Conservation (phyloP, 495 filamentous ascomycete species). For the Neurospora sp. region DNA sequence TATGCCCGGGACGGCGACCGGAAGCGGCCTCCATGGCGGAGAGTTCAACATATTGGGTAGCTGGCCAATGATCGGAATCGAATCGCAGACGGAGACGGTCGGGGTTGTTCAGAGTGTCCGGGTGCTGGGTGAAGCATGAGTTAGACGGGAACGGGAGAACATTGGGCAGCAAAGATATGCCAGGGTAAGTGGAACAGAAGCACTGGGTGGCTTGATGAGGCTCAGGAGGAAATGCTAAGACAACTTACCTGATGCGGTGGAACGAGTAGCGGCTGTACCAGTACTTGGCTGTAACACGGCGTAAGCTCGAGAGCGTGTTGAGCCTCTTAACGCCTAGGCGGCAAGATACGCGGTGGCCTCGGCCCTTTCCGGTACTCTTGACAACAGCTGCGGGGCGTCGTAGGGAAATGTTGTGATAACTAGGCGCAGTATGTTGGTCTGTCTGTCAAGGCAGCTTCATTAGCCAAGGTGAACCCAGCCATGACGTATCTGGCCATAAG, state of each 20-base stretch:
- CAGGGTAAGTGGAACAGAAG: background rate
- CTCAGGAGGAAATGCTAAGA: background rate
- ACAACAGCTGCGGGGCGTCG: background rate
- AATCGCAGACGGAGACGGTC: background rate
- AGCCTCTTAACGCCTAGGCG: background rate
- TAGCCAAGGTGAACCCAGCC: background rate
- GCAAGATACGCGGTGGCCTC: background rate
- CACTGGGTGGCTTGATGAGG: background rate
- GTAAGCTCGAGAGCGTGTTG: background rate
- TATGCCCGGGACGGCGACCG: constrained; percentile 21
- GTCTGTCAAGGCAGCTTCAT: background rate
- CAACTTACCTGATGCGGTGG: background rate
- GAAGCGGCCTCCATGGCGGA: constrained; percentile 25
- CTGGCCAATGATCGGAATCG: background rate
- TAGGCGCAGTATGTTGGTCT: background rate
- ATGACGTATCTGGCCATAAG: background rate
- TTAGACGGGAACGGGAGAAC: background rate
- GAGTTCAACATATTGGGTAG: constrained; percentile 14
- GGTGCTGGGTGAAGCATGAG: background rate
- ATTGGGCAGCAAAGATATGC: background rate
- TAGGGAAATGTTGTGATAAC: background rate
- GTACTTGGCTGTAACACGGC: background rate
- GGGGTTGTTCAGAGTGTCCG: background rate
- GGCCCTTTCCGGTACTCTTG: background rate
- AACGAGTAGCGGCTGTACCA: background rate